phyloP scores from a whole-genome alignment of 208 protist genomes.

The Trypanosoma lewisi region DNA sequence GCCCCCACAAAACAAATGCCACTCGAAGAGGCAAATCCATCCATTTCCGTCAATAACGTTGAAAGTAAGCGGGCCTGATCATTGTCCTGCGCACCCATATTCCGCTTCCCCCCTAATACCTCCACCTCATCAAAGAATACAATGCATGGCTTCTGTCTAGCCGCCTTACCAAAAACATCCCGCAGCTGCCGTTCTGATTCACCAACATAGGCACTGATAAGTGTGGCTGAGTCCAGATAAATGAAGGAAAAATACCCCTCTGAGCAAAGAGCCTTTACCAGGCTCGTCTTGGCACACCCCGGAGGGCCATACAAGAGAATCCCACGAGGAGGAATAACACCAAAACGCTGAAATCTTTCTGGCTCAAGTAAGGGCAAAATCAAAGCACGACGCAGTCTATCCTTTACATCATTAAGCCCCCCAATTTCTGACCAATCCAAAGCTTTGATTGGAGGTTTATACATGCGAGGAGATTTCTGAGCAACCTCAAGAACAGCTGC shows the following conservation, averaged over 20 bases:
- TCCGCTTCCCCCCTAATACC: constrained; percentile 76
- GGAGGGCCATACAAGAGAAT: constrained; percentile 95
- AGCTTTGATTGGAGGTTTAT: constrained; percentile 39
- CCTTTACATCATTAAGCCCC: constrained; percentile 97
- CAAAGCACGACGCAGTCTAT: constrained; percentile 97
- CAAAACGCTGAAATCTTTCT: constrained; percentile 98
- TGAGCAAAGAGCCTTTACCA: constrained; percentile 86
- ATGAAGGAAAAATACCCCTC: constrained; percentile 77
- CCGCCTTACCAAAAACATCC: constrained; percentile 78
- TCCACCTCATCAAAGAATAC: constrained; percentile 96
- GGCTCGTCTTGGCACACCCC: constrained; percentile 94
- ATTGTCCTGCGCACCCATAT: constrained; percentile 20
- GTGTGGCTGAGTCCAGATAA: constrained; percentile 80
- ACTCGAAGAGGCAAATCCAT: constrained; percentile 88
- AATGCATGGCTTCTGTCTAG: constrained; percentile 84
- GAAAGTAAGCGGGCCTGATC: constrained; percentile 90
- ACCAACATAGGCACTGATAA: constrained; percentile 93
- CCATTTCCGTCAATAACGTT: constrained; percentile 97
- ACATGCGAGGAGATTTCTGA: constrained; percentile 8
- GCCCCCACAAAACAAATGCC: constrained; percentile 90
- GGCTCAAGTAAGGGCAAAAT: constrained; percentile 98
- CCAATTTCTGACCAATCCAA: constrained; percentile 99
- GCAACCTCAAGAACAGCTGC: constrained; percentile 53
- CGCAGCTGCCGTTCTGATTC: constrained; percentile 91
- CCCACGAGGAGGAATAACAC: constrained; percentile 93